A percentile compares a stretch with the other conserved stretches of the same genome.
phyloP scores from a whole-genome alignment of 129 eudicot species.

The Smallanthus sonchifolius region DNA sequence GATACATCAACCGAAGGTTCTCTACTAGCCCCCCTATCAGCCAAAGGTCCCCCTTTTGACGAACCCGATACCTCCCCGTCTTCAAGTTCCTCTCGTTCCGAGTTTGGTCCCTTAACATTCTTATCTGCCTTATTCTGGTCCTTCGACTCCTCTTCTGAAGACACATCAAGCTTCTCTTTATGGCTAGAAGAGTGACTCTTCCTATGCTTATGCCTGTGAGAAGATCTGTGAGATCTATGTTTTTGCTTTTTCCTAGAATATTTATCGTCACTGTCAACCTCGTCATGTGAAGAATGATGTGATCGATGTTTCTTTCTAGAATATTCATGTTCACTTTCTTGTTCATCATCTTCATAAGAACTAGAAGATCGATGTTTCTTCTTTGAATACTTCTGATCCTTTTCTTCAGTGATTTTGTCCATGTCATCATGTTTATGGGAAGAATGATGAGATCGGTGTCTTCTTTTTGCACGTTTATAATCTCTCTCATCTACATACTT shows the following conservation, averaged over 20 bases:
- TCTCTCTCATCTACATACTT: conserved; percentile 21
- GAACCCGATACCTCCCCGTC: conserved; percentile 70
- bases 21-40: conserved; percentile 38
- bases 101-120: conserved; percentile 26
- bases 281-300: conserved; percentile 41
- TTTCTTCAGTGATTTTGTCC: conserved; percentile 31
- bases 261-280: conserved; percentile 28
- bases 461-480: conserved; percentile 43
- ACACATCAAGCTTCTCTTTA: conserved; percentile 28
- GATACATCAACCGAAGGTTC: conserved; percentile 47
- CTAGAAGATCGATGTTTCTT: conserved; percentile 40
- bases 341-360: conserved; percentile 35
- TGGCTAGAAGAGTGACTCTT: conserved; percentile 44
- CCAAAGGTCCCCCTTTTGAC: conserved; percentile 26
- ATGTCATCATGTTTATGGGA: conserved; percentile 29
- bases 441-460: conserved; percentile 45
- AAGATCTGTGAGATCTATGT: conserved; percentile 50
- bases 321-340: conserved; percentile 25
- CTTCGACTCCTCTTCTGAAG: conserved; percentile 38
- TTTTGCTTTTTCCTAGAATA: conserved; percentile 40
- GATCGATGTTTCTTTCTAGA: conserved; percentile 51
- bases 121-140: conserved; percentile 15
- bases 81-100: conserved; percentile 58
- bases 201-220: conserved; percentile 46
- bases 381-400: conserved; percentile 25